Evolutionary conservation across 805 yeast species (phyloP).

Genomic region (Nakazawaea wickerhamii): DNA sequence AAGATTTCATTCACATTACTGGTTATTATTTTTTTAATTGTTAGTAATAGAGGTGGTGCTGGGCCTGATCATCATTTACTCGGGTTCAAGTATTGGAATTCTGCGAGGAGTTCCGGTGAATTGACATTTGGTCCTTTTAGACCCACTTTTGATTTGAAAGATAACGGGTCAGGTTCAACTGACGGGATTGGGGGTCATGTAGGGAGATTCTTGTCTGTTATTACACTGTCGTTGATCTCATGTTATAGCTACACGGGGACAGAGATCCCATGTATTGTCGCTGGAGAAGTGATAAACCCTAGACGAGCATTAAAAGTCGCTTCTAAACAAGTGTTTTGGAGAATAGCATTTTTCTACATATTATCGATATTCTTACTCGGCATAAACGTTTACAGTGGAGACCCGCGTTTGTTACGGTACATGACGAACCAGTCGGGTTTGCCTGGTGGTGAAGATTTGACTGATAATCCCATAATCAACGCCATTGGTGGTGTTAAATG

Average conservation of each 20-base stretch:
- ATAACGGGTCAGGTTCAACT: conserved; percentile 47
- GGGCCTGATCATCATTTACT: conserved; percentile 35
- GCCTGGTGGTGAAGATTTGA: conserved; percentile 17
- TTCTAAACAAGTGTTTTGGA: conserved; percentile 67
- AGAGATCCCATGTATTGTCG: conserved; percentile 77
- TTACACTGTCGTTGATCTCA: conserved; percentile 58
- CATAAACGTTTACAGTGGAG: conserved; percentile 70
- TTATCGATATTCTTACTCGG: conserved; percentile 66
- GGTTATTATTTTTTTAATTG: conserved; percentile 58
- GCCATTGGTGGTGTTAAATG: conserved; percentile 25
- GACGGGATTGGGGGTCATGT: conserved; percentile 55
- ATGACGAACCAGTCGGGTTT: conserved; percentile 27
- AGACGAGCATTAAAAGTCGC: conserved; percentile 73
- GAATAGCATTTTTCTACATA: conserved; percentile 60
- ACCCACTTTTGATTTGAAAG: conserved; percentile 64
- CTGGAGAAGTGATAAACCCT: conserved; percentile 83
- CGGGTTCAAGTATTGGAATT: conserved; percentile 73
- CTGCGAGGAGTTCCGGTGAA: conserved; percentile 41
- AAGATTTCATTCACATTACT: conserved; percentile 49
- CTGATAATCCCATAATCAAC: conserved; percentile 17
- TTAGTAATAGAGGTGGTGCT: conserved; percentile 56
- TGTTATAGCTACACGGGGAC: conserved; percentile 79
- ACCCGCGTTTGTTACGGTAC: conserved; percentile 62
- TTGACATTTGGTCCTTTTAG: conserved; percentile 68
- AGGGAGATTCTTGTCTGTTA: conserved; percentile 57